Base-by-base conservation (phyloP, 495 filamentous ascomycete genomes). In the Acidomyces sp. region DNA sequence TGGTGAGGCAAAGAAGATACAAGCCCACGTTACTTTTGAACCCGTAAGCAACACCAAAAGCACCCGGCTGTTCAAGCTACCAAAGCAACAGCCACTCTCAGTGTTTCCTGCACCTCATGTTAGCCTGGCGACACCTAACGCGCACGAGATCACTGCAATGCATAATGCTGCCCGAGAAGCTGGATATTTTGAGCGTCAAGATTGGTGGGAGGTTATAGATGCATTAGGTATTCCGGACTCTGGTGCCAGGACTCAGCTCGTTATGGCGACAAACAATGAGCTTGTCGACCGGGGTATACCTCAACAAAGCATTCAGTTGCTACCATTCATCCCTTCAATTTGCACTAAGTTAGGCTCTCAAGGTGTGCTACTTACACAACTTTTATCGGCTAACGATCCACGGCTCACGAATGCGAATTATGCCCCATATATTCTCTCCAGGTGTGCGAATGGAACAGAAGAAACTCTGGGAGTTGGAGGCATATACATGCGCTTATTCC, bases 11-110 rank as follows among this genome's bases (percentile, higher is more conserved):
- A 71, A 69, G 39, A 31, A 41, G 6, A 58, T 68, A 39, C 62
- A 62, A 12, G 67, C 74, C 6, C 62, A 66, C 2, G 67, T 85
- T n/a, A 78, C 78, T 12, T 92, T 87, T 48, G 90, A 97, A 56
- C 90, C 90, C n/a, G 92, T 95, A 7, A 90, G 84, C 2, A 67
- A 67, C 2, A 72, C 69, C 31, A 97, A 97, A 58, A 70, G 82
- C 6, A 61, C 69, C 6, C 66, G 77, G 3, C 59, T 95, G 3
- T 85, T 95, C 52, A 35, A 30, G 1, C 29, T 41, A 1, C 48
- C 42, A 16, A 26, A 45, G 27, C 15, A 19, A 9, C 34, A 46
- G 10, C n/a, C 32, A 0, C 48, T 76, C 26, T 55, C 62, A 2
- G 55, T 74, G 6, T 75, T 78, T 36, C 86, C 86, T 1, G 55